These are phyloP conservation scores for Withania somnifera DNA, from an alignment of 305 asterid species.

Conservation along the genomic window DNA sequence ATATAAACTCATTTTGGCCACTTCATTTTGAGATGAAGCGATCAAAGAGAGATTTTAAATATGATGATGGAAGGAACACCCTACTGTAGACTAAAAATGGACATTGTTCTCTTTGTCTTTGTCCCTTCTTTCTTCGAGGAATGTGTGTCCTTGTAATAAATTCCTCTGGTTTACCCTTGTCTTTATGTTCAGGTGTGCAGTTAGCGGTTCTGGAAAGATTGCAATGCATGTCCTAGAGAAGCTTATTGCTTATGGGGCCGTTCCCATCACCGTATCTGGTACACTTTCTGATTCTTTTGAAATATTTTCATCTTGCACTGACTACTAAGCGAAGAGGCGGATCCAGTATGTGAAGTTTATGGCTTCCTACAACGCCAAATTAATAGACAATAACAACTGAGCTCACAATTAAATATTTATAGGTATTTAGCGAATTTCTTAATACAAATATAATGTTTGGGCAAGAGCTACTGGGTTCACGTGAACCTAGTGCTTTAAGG, in stretches of 20 bases:
- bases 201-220: constrained; percentile 97
- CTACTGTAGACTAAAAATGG: neutral
- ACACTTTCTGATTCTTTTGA: constrained; percentile 4
- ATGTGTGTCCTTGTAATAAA: neutral
- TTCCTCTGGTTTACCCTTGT: constrained; percentile 4
- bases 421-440: neutral
- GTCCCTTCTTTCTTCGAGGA: neutral
- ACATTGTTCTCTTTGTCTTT: neutral
- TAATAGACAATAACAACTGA: neutral
- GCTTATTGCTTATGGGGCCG: constrained; percentile 84
- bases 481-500: neutral
- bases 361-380: neutral
- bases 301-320: neutral
- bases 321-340: neutral
- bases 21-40: neutral
- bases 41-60: neutral
- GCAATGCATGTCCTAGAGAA: constrained; percentile 97
- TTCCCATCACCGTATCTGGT: constrained; percentile 94
- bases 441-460: neutral
- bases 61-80: neutral
- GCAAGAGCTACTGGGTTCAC: neutral
- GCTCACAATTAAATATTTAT: neutral
- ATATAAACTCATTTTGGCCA: neutral
- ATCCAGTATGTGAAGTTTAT: neutral
- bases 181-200: constrained; percentile 63